A percentile compares a stretch with the other conserved stretches of the same genome.
phyloP scores from a whole-genome alignment of 306 rosid species.

The Cicer chorassanicum region DNA sequence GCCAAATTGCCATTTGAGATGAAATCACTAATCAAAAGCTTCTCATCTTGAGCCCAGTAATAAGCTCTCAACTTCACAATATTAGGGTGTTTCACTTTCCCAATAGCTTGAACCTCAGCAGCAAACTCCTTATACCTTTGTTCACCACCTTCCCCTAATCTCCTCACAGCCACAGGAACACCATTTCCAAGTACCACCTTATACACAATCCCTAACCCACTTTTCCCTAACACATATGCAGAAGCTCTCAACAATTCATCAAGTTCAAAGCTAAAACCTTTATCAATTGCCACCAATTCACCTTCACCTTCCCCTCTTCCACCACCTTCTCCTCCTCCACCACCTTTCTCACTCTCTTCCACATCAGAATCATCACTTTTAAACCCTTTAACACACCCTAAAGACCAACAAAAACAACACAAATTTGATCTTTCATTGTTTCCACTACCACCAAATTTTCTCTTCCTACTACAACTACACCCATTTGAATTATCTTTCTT shows the following conservation, averaged over 20 bases:
- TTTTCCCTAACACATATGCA: conserved; percentile 96
- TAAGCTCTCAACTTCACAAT: conserved; percentile 83
- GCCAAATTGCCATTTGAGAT: conserved; percentile 87
- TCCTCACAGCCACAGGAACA: conserved; percentile 93
- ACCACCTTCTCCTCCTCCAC: conserved; percentile 45
- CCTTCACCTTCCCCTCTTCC: conserved; percentile 79
- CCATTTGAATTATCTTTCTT: conserved; percentile 70
- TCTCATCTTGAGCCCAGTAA: conserved; percentile 96
- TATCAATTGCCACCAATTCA: conserved; percentile 88
- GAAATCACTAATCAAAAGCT: conserved; percentile 94
- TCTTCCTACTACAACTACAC: conserved; percentile 78
- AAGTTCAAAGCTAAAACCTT: conserved; percentile 83
- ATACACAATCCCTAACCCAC: conserved; percentile 95
- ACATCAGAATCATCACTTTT: conserved; percentile 73
- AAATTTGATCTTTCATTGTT: conserved; percentile 47
- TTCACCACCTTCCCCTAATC: conserved; percentile 95
- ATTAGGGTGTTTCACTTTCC: conserved; percentile 90
- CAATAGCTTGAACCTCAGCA: conserved; percentile 89
- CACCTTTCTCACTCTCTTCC: conserved; percentile 61
- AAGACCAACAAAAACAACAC: conserved; percentile 47
- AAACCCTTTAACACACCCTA: conserved; percentile 52
- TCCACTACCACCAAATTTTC: conserved; percentile 69
- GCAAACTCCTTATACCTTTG: conserved; percentile 92
- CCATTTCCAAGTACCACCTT: conserved; percentile 97
- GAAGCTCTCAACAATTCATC: conserved; percentile 94